These are phyloP conservation scores for Thermothelomyces thermophilus DNA, from an alignment of 2,329 filamentous ascomycete species.

Conservation along the genomic window DNA sequence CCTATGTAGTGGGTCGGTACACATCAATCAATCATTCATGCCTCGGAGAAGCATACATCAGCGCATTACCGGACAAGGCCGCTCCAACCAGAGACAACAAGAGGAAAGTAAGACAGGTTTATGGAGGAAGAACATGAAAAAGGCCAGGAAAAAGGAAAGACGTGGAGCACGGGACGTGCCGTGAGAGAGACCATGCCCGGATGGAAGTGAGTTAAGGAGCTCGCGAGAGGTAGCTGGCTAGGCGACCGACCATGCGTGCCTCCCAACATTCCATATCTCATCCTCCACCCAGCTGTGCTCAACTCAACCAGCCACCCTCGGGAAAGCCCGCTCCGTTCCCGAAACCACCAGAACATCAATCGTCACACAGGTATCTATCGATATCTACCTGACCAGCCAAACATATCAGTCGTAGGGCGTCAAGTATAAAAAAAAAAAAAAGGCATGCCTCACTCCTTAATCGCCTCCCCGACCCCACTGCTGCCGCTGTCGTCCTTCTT, in stretches of 20 bases:
- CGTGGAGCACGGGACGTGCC: background rate
- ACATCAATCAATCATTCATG: constrained; percentile 10
- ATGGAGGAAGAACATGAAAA: background rate
- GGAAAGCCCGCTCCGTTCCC: no score
- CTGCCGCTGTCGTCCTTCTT: constrained; percentile 39
- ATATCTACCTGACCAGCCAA: no score
- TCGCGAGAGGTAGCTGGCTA: background rate
- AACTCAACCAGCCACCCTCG: background rate
- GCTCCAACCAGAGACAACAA: background rate
- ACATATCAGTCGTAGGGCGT: no score
- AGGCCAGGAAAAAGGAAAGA: background rate
- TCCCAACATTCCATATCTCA: background rate
- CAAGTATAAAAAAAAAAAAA: no score
- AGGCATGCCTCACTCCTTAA: constrained; percentile 28
- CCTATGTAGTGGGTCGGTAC: background rate
- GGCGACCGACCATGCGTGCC: background rate
- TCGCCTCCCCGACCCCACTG: constrained; percentile 17
- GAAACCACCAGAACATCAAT: background rate
- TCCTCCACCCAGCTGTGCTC: no score
- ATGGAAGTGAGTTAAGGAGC: background rate
- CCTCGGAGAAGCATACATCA: constrained; percentile 2
- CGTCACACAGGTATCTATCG: background rate
- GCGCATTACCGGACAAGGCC: constrained; percentile 1
- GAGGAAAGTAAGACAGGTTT: background rate
- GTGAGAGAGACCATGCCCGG: background rate